Base-by-base conservation (phyloP, 352 stramenopile species). In the Vaucheria bursata region DNA sequence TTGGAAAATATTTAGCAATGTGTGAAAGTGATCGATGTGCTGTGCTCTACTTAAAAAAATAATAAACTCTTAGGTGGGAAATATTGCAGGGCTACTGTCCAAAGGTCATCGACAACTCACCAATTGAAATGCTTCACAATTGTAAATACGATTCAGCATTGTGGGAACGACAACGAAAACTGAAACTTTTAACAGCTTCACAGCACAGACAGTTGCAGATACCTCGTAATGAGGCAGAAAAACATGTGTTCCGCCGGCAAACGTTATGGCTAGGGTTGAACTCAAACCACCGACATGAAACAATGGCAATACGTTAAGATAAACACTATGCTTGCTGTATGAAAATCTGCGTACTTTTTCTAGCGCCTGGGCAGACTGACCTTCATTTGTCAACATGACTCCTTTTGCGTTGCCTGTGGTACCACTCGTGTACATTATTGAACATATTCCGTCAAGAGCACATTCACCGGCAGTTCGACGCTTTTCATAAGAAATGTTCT, bases 231-330 rank as follows among this genome's bases (percentile, higher is more conserved):
- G 38, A 37, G 77, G 64, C 31, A 88, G 82, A 77, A 92, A 90
- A 18, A 89, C 77, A 12, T 91, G 82, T 32, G 73, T 81, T n/a
- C 88, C 88, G 32, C 86, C 87, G 29, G 80, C 80, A 71, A 90
- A 73, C 8, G 89, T 78, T 18, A 90, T 80, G 4, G 86, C 87
- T 0, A 92, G 74, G 37, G 84, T 77, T 37, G 87, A 87, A 67
- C 78, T 90, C 0, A 93, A 68, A 3, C 89, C 89, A 38, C 87
- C 89, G 38, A 93, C 84, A 75, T 93, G 89, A 85, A 89, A 93
- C 25, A 90, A 83, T 36, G 89, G 88, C 1, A 91, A 83, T 0
- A 87, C 86, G 33, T 87, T 87, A n/a, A 88, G 65, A 64, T 89
- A 85, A 4, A 45, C 53, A 29, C 68, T 80, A 12, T 39, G 67